A percentile compares a stretch with the other conserved stretches of the same genome.
phyloP scores from a whole-genome alignment of 257 asterid genomes.

The Leptodermis oblonga region DNA sequence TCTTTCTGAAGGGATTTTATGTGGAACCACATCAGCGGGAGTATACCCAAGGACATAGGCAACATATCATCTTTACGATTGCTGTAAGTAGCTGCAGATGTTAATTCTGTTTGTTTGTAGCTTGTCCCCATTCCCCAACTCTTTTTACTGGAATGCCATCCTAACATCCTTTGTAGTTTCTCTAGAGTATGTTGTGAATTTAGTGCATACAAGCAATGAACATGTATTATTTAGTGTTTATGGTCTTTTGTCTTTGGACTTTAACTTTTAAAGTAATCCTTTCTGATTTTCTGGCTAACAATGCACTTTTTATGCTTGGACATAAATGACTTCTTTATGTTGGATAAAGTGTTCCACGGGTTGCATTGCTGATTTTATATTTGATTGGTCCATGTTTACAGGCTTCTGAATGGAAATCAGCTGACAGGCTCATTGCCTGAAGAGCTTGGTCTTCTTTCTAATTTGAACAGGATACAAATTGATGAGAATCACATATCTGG shows the following conservation, averaged over 20 bases:
- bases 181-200: conserved; percentile 2
- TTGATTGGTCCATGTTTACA: conserved; percentile 26
- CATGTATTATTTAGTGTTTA: background rate
- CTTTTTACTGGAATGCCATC: background rate
- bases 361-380: background rate
- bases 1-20: conserved; percentile 64
- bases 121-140: background rate
- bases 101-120: conserved; percentile 7
- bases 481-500: conserved; percentile 91
- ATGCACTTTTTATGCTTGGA: background rate
- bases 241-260: background rate
- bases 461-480: conserved; percentile 87
- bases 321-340: background rate
- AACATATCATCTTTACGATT: conserved; percentile 54
- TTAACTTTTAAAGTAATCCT: background rate
- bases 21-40: conserved; percentile 87
- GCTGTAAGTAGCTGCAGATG: conserved; percentile 53
- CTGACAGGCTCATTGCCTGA: conserved; percentile 90
- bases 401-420: conserved; percentile 93
- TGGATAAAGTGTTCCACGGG: no score
- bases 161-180: background rate
- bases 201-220: background rate
- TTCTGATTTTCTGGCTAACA: conserved; percentile 3
- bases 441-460: conserved; percentile 79
- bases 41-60: conserved; percentile 94